Conservation (phyloP, 768 basidiomycete genomes). For the Tylopilus balloui region DNA sequence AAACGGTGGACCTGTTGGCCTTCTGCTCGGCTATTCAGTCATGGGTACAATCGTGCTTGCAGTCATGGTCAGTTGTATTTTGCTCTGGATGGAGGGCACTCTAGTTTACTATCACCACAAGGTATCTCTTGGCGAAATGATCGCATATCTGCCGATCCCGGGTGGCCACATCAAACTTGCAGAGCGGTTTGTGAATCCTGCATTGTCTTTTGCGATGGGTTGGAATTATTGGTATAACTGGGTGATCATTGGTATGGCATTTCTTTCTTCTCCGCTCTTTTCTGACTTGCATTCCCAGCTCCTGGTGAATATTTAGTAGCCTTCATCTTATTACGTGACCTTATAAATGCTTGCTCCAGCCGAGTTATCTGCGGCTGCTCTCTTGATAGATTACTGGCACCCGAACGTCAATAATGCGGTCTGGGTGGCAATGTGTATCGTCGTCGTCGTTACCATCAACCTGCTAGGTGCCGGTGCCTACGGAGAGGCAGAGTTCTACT, state of each 20-base stretch:
- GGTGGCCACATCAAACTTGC: constrained; percentile 80
- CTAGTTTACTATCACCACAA: constrained; percentile 18
- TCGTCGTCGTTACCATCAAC: constrained; percentile 75
- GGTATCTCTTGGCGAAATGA: constrained; percentile 57
- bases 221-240: constrained; percentile 51
- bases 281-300: constrained; percentile 11
- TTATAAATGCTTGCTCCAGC: constrained; percentile 17
- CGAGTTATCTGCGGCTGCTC: constrained; percentile 46
- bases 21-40: constrained; percentile 63
- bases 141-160: constrained; percentile 72
- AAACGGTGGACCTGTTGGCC: constrained; percentile 67
- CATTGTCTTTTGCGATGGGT: constrained; percentile 54
- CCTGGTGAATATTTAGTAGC: constrained; percentile 17
- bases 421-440: constrained; percentile 75
- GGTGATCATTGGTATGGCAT: constrained; percentile 20
- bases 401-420: constrained; percentile 53
- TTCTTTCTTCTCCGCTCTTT: neutral
- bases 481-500: constrained; percentile 83
- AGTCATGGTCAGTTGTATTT: constrained; percentile 52
- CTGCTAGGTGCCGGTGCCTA: constrained; percentile 72
- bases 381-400: constrained; percentile 76
- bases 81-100: too few species aligned
- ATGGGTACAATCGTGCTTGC: constrained; percentile 68
- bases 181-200: constrained; percentile 77
- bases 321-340: neutral